Evolutionary conservation across 2,329 filamentous ascomycete genomes (phyloP).

Genomic region (Nectriaceae sp.): DNA sequence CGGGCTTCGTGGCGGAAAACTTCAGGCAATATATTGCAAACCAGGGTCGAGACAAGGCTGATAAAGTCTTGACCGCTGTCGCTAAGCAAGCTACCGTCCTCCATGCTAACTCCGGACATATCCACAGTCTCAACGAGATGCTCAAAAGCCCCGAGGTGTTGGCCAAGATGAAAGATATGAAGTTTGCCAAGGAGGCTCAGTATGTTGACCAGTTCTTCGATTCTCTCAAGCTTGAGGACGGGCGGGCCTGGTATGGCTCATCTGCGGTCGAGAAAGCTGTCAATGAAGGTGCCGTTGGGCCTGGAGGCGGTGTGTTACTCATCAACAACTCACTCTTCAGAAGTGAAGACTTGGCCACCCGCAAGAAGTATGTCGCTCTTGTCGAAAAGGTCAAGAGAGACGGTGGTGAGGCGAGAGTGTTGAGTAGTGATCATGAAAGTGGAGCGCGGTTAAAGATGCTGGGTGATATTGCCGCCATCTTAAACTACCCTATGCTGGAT

Average conservation of each 20-base stretch:
- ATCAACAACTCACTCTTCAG: constrained; percentile 89
- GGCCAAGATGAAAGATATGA: constrained; percentile 78
- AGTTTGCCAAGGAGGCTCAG: constrained; percentile 80
- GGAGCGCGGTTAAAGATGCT: constrained; percentile 81
- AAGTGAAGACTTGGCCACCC: constrained; percentile 73
- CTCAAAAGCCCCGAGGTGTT: constrained; percentile 79
- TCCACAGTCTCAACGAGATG: constrained; percentile 86
- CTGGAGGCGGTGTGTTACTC: constrained; percentile 80
- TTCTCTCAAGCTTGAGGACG: constrained; percentile 79
- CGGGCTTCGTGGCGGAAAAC: constrained; percentile 80
- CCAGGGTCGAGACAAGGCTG: constrained; percentile 56
- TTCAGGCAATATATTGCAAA: constrained; percentile 76
- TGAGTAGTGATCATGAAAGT: constrained; percentile 94
- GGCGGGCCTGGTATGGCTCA: constrained; percentile 87
- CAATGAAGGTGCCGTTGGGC: constrained; percentile 82
- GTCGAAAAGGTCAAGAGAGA: constrained; percentile 87
- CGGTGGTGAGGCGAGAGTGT: constrained; percentile 83
- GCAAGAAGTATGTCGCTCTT: constrained; percentile 79
- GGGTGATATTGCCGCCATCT: constrained; percentile 84
- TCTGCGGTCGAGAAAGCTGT: constrained; percentile 81
- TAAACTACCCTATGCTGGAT: constrained; percentile 86
- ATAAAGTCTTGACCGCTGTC: constrained; percentile 69
- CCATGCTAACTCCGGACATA: constrained; percentile 81
- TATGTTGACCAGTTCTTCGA: constrained; percentile 84
- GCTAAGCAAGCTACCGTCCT: constrained; percentile 69